Base-by-base conservation (phyloP, 768 basidiomycete genomes). In the Multifurca ochricompacta region DNA sequence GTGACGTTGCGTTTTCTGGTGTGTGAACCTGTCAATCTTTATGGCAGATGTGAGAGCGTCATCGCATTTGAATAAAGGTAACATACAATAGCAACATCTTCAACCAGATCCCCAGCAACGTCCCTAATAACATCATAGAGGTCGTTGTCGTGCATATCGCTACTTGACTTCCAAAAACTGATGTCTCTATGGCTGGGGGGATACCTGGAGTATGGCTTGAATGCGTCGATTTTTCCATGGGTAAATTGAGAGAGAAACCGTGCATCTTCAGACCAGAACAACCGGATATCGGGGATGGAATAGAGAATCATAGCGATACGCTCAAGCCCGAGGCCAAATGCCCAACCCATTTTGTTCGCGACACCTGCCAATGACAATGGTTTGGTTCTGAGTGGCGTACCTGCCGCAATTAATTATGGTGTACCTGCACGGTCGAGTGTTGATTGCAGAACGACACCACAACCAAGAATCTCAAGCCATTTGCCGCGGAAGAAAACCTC, bases 241-340 rank as follows among this genome's bases (percentile, higher is more conserved):
- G 74, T 69, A 69, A 99, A 99, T 63, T 99, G 96, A 11, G 80
- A 77, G 25, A 86, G 72, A 77, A 99, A 99, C 11, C 94, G 84
- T 16, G 78, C 63, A 64, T 99, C 96, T 45, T 72, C 70, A 2
- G 93, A 93, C 96, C 96, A 99, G 77, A 99, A 99, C 13, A 99
- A 74, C 16, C 96, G 87, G 66, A 99, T 98, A 68, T 99, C 96
- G 8, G 95, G 96, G 48, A 99, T 95, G 13, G 85, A 85, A 72
- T 86, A 98, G 43, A 99, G 80, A 57, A 98, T 82, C 96, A 99
- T 99, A 14, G 94, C 92, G 59, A 98, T 94, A 30, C 96, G 82
- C 66, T 99, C 96, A 40, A 99, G 77, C 4, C 96, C 96, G 48
- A 99, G 83, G 23, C 96, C 96, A 64, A 97, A 98, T 0, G 96